Evolutionary conservation across 441 rosid species (phyloP), one percentile per base, ranked within the genome.

Genomic region (Manihot esculenta): DNA sequence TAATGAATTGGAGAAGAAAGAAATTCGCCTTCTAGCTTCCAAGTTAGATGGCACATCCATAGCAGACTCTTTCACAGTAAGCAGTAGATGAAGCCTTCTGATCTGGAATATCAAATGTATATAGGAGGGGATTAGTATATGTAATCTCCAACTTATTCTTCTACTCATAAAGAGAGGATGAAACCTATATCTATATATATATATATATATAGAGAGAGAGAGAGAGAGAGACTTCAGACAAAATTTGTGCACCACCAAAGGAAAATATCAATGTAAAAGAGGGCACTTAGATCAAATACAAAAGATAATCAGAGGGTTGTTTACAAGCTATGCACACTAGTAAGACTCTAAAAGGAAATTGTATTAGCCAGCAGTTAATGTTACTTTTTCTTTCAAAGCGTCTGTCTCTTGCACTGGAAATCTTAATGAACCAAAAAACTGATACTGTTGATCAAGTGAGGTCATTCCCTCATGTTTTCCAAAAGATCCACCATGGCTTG

Each of bases 41-140:
- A 96, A 78, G 86, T 96, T 96, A 58, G 99, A 87, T 42, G 99
- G 99, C n/a, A 96, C 99, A 82, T 96, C 99, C 99, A 94, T 96
- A 42, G 99, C 99, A 27, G 99, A 96, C 79, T 96, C 99, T 84
- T 96, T 96, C 8, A 97, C 91, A 61, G 93, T 96, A 64, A 96
- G 93, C 85, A 96, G 84, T 17, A 93, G 87, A 82, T 78, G 81
- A 73, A 96, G 87, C 64, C 98, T 83, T 68, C 91, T 92, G 75
- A 93, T 96, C 99, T 96, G 87, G 67, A 75, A 38, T 20, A 41
- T 23, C 42, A 21, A 48, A 47, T 62, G 45, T 44, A 44, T 12
- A 74, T 44, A 50, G 35, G 45, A 44, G 17, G 48, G 50, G 47
- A 67, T 54, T 50, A 30, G 35, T n/a, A 17, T 62, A 42, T 56